Evolutionary conservation across 2,329 filamentous ascomycete species (phyloP).

Genomic region (Colletotrichum gigasporum): DNA sequence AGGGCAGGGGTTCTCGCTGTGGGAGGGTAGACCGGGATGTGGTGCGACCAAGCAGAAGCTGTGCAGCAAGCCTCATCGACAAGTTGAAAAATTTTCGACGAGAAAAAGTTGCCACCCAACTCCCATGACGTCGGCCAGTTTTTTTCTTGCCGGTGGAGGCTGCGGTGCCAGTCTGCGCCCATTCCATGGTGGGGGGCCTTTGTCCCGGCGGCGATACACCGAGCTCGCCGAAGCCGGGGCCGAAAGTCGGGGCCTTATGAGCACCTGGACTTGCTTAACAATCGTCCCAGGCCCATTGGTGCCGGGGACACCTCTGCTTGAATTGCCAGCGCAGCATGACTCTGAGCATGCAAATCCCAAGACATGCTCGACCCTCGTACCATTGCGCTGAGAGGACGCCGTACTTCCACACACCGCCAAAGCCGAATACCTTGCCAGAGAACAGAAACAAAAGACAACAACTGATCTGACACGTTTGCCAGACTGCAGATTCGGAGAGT

Average conservation of each 20-base stretch:
- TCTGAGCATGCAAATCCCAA: constrained; percentile 1
- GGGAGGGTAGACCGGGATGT: neutral
- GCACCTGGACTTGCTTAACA: constrained; percentile 23
- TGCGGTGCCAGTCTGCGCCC: too few species aligned
- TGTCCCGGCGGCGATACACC: constrained; percentile 24
- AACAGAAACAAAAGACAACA: neutral
- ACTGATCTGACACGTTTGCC: neutral
- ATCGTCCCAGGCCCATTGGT: constrained; percentile 6
- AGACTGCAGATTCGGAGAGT: neutral
- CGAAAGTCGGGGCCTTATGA: constrained; percentile 11
- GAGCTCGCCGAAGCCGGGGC: constrained; percentile 30
- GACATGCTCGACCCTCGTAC: constrained; percentile 1
- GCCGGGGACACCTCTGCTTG: constrained; percentile 8
- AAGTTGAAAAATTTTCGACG: neutral
- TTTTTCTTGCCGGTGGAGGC: neutral
- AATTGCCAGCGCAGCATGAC: constrained; percentile 20
- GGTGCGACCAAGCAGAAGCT: neutral
- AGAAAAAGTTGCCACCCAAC: constrained; percentile 6
- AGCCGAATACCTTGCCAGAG: neutral
- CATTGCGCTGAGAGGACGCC: too few species aligned
- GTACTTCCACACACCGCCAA: neutral
- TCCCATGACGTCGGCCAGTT: constrained; percentile 27
- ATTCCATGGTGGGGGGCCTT: constrained; percentile 4
- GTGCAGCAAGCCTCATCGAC: neutral
- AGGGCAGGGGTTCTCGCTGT: constrained; percentile 25